phyloP scores from a whole-genome alignment of 1,139 yeast species.

The Taphrina flavorubra region DNA sequence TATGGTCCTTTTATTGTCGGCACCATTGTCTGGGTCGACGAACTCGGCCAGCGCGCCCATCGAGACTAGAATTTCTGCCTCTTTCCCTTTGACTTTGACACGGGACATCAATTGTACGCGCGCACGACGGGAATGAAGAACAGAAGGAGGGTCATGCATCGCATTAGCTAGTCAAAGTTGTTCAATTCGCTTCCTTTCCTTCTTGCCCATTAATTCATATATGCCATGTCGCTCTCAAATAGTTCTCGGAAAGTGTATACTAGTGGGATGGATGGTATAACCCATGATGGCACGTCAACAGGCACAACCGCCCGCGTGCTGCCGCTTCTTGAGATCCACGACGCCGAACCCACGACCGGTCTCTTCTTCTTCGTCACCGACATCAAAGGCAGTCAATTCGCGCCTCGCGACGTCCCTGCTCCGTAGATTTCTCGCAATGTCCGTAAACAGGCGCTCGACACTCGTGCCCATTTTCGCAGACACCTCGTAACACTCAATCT shows the following conservation, averaged over 20 bases:
- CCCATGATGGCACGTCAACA: neutral
- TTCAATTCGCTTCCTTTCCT: no score
- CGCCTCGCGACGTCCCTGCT: conserved; percentile 21
- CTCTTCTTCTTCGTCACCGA: conserved; percentile 9
- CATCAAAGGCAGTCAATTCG: conserved; percentile 23
- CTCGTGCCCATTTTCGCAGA: conserved; percentile 28
- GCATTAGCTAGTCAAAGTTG: conserved; percentile 1
- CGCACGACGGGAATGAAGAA: no score
- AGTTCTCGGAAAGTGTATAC: no score
- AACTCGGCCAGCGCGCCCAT: conserved; percentile 33
- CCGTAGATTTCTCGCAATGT: conserved; percentile 17
- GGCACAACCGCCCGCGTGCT: conserved; percentile 1
- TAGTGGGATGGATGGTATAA: no score
- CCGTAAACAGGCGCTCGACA: conserved; percentile 24
- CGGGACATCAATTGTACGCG: neutral
- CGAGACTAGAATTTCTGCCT: conserved; percentile 1
- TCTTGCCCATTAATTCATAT: neutral
- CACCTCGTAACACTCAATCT: conserved; percentile 10
- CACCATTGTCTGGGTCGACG: conserved; percentile 33
- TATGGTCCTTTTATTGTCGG: conserved; percentile 38
- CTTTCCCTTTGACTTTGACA: no score
- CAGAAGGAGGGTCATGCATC: neutral
- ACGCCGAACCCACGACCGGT: conserved; percentile 1
- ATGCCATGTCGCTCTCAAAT: conserved; percentile 1
- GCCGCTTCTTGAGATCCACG: conserved; percentile 11